Evolutionary conservation across 2,329 filamentous ascomycete species (phyloP).

Genomic region (Pochonia chlamydosporia): DNA sequence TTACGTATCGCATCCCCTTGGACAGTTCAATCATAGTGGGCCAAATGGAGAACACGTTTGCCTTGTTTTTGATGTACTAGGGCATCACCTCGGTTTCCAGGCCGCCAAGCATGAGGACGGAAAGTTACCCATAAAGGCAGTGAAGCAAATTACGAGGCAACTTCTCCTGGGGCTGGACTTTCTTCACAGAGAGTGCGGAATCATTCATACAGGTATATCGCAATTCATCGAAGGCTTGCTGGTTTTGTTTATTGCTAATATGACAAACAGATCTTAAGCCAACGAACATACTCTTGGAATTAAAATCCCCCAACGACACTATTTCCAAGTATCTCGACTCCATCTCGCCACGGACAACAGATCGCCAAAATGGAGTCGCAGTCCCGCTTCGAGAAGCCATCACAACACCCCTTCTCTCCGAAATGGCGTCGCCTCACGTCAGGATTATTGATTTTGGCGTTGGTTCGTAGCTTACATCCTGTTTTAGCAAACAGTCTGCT

Average conservation of each 20-base stretch:
- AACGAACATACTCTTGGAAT: constrained; percentile 2
- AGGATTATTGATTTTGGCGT: constrained; percentile 5
- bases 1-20: constrained; percentile 1
- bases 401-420: background rate
- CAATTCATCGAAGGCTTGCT: background rate
- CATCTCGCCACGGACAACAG: background rate
- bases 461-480: background rate
- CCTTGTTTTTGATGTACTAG: constrained; percentile 2
- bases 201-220: background rate
- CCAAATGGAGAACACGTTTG: constrained; percentile 2
- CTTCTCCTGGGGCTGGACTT: background rate
- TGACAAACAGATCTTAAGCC: background rate
- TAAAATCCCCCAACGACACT: background rate
- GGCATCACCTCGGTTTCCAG: constrained; percentile 2
- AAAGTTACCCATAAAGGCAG: constrained; percentile 1
- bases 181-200: constrained; percentile 1
- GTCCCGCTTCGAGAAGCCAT: background rate
- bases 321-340: background rate
- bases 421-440: background rate
- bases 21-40: background rate
- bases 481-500: background rate
- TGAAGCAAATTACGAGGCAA: background rate
- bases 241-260: background rate
- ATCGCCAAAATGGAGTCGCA: background rate
- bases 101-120: background rate